Evolutionary conservation across 805 yeast species (phyloP).

Genomic region (Danielia oregonensis): DNA sequence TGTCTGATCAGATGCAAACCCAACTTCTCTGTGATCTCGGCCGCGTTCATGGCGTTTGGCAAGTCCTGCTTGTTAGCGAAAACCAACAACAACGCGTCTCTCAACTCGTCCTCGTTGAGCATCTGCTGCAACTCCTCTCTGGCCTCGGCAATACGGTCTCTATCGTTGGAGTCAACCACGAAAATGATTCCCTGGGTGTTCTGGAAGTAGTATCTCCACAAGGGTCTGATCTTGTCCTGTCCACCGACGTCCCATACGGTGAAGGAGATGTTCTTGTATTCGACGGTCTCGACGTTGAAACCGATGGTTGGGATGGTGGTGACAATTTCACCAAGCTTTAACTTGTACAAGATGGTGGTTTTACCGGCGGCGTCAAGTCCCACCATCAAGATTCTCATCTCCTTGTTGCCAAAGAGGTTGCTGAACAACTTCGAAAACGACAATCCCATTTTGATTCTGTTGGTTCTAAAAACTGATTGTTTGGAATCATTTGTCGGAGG

Average conservation of each 20-base stretch:
- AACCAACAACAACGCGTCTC: slow-evolving; percentile 91
- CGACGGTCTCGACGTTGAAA: slow-evolving; percentile 95
- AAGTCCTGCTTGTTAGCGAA: slow-evolving; percentile 98
- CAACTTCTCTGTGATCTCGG: slow-evolving; percentile 94
- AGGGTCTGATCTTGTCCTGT: slow-evolving; percentile 97
- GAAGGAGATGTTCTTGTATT: slow-evolving; percentile 93
- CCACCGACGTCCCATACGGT: slow-evolving; percentile 99
- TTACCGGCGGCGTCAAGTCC: slow-evolving; percentile 99
- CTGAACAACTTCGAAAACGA: slow-evolving; percentile 89
- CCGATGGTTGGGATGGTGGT: slow-evolving; percentile 97
- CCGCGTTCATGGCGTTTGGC: slow-evolving; percentile 98
- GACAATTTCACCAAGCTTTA: slow-evolving; percentile 93
- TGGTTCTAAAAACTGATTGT: neutral
- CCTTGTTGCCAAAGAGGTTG: slow-evolving; percentile 96
- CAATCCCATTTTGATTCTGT: slow-evolving; percentile 68
- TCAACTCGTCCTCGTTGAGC: slow-evolving; percentile 97
- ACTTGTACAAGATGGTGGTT: slow-evolving; percentile 92
- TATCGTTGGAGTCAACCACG: slow-evolving; percentile 96
- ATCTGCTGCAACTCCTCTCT: slow-evolving; percentile 97
- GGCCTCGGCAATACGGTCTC: slow-evolving; percentile 96
- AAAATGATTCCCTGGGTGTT: slow-evolving; percentile 98
- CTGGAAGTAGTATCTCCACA: slow-evolving; percentile 99
- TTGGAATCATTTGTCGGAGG: slow-evolving; percentile 13
- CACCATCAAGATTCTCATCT: slow-evolving; percentile 97
- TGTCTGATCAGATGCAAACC: slow-evolving; percentile 96